Base-by-base conservation (phyloP, 2,329 filamentous ascomycete species). In the Verticillium zaregamsianum region DNA sequence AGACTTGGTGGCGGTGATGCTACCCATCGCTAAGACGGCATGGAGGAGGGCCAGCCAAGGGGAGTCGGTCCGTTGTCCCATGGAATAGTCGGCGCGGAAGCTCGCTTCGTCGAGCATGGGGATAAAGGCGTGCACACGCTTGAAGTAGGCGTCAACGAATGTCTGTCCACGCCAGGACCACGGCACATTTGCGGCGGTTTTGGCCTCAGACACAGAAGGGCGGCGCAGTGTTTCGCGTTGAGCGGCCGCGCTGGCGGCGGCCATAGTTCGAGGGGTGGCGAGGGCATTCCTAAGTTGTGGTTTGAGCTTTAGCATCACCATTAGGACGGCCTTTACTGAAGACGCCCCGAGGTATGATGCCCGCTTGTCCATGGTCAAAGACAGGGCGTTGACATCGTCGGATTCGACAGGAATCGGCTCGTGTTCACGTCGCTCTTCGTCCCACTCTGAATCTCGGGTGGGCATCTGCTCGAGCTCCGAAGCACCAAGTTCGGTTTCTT, bases 61-160 rank as follows among this genome's bases (percentile, higher is more conserved):
- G 3, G 57, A 33, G 25, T 62, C 60, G 32, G 28, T 28, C 3
- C 60, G 60, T 25, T 55, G 82, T 8, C 78, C 70, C 3, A 66
- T 52, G 14, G 82, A 72, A 63, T 85, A 87, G 15, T 81, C 81
- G 3, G 81, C 79, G 64, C 86, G 84, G 72, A 92, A 91, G 11
- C 83, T 81, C 17, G 83, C 82, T 71, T 92, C 89, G 66, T 92
- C 89, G 5, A 92, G 79, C 81, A 92, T 86, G 0, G 90, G 90
- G 5, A 88, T 84, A 66, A 91, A 88, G 1, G 87, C 84, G 64
- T 92, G 90, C 25, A 90, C 83, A 33, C 87, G 83, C 66, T 88
- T 87, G 72, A 92, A 92, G 72, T 91, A 92, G 20, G 87, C 87
- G 67, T 91, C 86, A 54, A 91, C 85, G 12, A 91, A 77, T 6